Conservation (phyloP, 768 basidiomycete genomes). For the Leucocoprinus leucothites region DNA sequence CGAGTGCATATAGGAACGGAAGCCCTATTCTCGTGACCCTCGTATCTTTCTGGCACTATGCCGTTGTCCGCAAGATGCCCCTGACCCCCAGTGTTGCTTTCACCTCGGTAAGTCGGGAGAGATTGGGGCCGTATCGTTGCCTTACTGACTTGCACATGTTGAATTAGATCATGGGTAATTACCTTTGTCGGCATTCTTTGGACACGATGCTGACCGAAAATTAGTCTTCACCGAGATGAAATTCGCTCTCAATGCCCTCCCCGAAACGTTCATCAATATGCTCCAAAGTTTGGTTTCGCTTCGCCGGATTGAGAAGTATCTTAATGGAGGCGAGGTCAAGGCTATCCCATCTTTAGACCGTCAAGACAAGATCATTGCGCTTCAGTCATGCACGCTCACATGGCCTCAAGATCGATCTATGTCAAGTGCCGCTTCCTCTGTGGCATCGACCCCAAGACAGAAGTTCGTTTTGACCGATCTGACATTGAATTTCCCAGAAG, state of each 20-base stretch:
- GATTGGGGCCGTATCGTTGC: not conserved
- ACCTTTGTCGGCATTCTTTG: not conserved
- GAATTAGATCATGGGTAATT: constrained; percentile 13
- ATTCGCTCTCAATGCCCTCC: constrained; percentile 83
- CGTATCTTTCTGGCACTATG: constrained; percentile 67
- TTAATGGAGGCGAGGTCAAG: constrained; percentile 69
- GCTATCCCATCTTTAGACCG: constrained; percentile 54
- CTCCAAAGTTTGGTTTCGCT: constrained; percentile 85
- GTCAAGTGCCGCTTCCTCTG: constrained; percentile 46
- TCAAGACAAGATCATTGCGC: constrained; percentile 60
- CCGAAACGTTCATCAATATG: constrained; percentile 88
- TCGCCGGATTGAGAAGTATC: constrained; percentile 89
- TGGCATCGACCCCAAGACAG: constrained; percentile 66
- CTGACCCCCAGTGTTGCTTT: constrained; percentile 87
- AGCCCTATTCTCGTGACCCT: constrained; percentile 60
- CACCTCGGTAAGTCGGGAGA: constrained; percentile 47
- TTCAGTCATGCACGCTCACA: constrained; percentile 84
- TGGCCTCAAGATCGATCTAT: constrained; percentile 80
- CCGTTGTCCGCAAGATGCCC: constrained; percentile 63
- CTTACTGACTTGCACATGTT: not conserved
- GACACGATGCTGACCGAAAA: not conserved
- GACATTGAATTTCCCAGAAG: constrained; percentile 71
- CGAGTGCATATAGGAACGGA: constrained; percentile 45
- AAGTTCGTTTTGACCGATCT: constrained; percentile 84
- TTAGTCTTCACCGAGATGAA: constrained; percentile 87